Evolutionary conservation across 305 asterid species (phyloP).

Genomic region (Fraxinus sp.): DNA sequence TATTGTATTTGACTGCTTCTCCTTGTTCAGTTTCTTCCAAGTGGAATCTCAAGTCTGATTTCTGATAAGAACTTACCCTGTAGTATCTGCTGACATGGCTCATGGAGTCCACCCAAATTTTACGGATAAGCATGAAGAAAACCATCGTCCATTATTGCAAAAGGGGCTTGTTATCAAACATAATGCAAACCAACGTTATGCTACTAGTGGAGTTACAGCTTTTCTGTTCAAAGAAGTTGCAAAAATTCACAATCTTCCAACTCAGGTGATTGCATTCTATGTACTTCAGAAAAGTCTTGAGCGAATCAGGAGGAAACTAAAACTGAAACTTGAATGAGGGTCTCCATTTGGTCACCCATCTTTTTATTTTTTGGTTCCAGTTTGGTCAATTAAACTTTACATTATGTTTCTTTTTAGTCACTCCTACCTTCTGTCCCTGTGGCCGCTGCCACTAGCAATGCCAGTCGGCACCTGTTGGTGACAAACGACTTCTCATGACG

Average conservation of each 20-base stretch:
- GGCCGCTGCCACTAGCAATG: background rate
- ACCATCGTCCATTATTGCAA: slow-evolving; percentile 86
- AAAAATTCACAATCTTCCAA: slow-evolving; percentile 70
- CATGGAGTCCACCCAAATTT: slow-evolving; percentile 97
- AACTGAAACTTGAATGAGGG: background rate
- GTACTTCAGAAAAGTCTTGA: background rate
- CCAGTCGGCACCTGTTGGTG: background rate
- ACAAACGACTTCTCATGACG: background rate
- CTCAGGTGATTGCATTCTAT: slow-evolving; percentile 56
- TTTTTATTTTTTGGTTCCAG: background rate
- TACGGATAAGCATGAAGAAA: slow-evolving; percentile 83
- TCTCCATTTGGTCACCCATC: background rate
- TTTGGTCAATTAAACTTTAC: background rate
- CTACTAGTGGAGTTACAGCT: slow-evolving; percentile 93
- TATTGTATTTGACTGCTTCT: background rate
- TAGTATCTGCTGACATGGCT: slow-evolving; percentile 99
- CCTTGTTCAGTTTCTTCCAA: background rate
- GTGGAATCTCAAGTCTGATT: slow-evolving; percentile 1
- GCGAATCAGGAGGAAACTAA: background rate
- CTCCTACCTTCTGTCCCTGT: background rate
- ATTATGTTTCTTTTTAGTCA: background rate
- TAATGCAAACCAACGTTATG: slow-evolving; percentile 93
- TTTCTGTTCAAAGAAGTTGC: slow-evolving; percentile 94
- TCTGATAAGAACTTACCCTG: slow-evolving; percentile 28
- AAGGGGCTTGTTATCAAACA: slow-evolving; percentile 97